Evolutionary conservation across 768 basidiomycete species (phyloP), one percentile per base, ranked within the genome.

Genomic region (Calocera viscosa): DNA sequence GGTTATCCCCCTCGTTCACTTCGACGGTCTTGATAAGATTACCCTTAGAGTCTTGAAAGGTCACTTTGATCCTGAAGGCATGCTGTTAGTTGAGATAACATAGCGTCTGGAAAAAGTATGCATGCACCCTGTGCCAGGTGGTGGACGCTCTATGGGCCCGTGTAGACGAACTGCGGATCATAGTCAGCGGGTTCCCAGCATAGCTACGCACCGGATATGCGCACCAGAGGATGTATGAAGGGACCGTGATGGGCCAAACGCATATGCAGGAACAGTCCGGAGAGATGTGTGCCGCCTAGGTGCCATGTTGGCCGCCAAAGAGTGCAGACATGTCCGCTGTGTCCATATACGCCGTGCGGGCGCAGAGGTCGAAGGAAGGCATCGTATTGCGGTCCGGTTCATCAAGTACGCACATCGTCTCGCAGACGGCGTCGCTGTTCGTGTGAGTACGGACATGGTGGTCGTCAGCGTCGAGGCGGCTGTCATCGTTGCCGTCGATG

Each of bases 1-100:
- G 78, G 73, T 96, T 92, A 73, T 99, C 95, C 12, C 94, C 96
- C 72, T 94, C 93, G 74, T 89, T 94, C 1, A 83, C 95, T 74
- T 97, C 90, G 10, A 96, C 84, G 0, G 89, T 94, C 77, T 88
- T 91, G 47, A 96, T 80, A n/a, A 82, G 79, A 34, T 80, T 81
- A 2, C 93, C 95, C 72, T 91, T 91, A 10, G 91, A 81, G 75
- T 95, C 92, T 69, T 89, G 86, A 80, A 95, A 99, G 73, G 90
- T 86, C 14, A 97, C 78, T 72, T 87, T 94, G 72, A 98, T 86
- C 17, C 94, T 97, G 71, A 28, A 49, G 17, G 41, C 67, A 14
- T 65, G 28, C 26, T 38, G n/a, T n/a, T n/a, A n/a, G n/a, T n/a
- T n/a, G n/a, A n/a, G n/a, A n/a, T 22, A 68, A 47, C 68, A 49